Evolutionary conservation across 2,329 filamentous ascomycete genomes (phyloP), one percentile per base, ranked within the genome.

Genomic region (Claviceps spartinae): DNA sequence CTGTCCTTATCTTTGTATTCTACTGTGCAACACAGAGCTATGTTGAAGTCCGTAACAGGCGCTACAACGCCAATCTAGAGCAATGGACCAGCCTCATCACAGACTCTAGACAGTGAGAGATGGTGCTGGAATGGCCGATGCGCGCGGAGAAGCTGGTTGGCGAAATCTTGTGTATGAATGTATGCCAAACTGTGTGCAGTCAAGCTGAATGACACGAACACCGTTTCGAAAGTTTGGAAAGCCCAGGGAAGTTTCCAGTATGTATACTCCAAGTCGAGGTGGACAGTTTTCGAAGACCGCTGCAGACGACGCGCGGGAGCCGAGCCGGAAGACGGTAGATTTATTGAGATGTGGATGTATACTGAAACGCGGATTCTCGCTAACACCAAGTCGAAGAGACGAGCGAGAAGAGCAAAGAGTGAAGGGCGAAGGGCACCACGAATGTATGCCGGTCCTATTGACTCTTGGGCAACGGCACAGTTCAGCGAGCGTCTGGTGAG

Each of bases 51-150:
- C 14, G 49, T 16, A 30, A 40, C 43, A 22, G 38, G 48, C 47
- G 53, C 50, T 50, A 50, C 34, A 30, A 48, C 50, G 50, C 53
- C 43, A 18, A 47, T 36, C n/a, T 49, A 38, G 22, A 36, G 41
- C 37, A 41, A 14, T 44, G 48, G 20, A 38, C 44, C 34, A 24
- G 26, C 47, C 40, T 54, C 53, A 52, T 54, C 44, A 52, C 53
- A 48, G 46, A 45, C 50, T 47, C 26, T 20, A 36, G 16, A 47
- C 26, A 38, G 50, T 44, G 53, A 49, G 47, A 52, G 47, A 40
- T 20, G 43, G n/a, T 34, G 34, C 38, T 13, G 13, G 38, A 22
- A 43, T 38, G 43, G 24, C 44, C 26, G 38, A 52, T 34, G 47
- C 48, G 48, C 45, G 48, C 45, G 42, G 48, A 44, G 37, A 18